Evolutionary conservation across 2,329 filamentous ascomycete genomes (phyloP).

Genomic region (Chrysoporthe deuterocubensis): DNA sequence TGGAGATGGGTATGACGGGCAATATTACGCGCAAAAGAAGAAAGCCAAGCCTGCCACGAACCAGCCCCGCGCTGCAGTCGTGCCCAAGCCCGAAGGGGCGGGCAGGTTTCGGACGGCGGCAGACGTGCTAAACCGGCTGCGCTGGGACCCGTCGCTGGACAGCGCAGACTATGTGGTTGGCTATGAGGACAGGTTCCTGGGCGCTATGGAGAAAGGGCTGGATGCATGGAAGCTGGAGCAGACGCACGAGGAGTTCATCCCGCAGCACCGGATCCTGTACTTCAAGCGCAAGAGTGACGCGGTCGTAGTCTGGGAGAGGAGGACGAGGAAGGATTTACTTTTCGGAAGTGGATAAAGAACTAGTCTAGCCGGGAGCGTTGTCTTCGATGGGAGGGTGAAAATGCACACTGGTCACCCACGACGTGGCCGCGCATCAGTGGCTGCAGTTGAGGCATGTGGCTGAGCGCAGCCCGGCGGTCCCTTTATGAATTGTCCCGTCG

Average conservation of each 20-base stretch:
- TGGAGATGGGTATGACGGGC: constrained; percentile 19
- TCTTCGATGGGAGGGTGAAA: not conserved
- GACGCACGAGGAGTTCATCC: constrained; percentile 69
- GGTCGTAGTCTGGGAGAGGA: constrained; percentile 60
- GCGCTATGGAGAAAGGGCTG: constrained; percentile 56
- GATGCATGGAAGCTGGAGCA: constrained; percentile 64
- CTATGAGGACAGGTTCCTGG: constrained; percentile 64
- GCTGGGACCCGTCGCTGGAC: constrained; percentile 58
- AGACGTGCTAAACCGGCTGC: constrained; percentile 63
- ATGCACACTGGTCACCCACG: constrained; percentile 8
- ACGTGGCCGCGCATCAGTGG: constrained; percentile 17
- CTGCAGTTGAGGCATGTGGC: constrained; percentile 10
- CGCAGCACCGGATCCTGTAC: constrained; percentile 66
- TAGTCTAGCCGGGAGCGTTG: not conserved
- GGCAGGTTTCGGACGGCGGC: constrained; percentile 59
- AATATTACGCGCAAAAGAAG: constrained; percentile 27
- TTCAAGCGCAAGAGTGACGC: constrained; percentile 59
- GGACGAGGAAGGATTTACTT: constrained; percentile 55
- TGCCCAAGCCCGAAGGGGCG: constrained; percentile 38
- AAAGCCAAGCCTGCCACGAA: constrained; percentile 29
- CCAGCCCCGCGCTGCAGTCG: constrained; percentile 25
- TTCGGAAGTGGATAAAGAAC: constrained; percentile 54
- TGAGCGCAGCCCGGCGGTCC: not conserved
- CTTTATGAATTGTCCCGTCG: not conserved
- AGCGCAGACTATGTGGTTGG: constrained; percentile 59